A percentile compares a stretch with the other conserved stretches of the same genome.
These are phyloP conservation scores for Nidularia pulvinata DNA, from an alignment of 768 basidiomycete species.

Conservation along the genomic window DNA sequence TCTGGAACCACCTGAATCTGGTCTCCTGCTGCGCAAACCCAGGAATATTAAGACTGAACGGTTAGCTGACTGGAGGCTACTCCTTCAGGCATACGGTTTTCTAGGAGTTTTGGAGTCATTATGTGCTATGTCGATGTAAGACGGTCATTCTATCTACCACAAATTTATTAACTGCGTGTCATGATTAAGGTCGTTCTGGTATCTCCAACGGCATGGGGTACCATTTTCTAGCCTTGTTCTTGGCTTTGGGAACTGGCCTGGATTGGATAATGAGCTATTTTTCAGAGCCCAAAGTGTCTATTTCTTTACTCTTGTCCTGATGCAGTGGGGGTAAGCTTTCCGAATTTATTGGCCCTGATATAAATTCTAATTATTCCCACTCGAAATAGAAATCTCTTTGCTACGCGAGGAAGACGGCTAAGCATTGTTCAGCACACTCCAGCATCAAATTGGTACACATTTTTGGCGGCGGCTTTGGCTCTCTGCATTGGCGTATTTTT, in stretches of 20 bases:
- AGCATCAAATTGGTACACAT: slow-evolving; percentile 34
- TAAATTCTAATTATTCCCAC: neutral
- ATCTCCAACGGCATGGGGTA: slow-evolving; percentile 40
- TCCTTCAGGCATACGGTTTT: slow-evolving; percentile 60
- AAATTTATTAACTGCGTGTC: slow-evolving; percentile 1
- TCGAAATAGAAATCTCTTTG: slow-evolving; percentile 43
- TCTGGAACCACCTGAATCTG: slow-evolving; percentile 61
- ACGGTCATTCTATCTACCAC: slow-evolving; percentile 25
- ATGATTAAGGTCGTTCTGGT: slow-evolving; percentile 21
- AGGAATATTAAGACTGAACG: slow-evolving; percentile 56
- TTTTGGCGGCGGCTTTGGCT: slow-evolving; percentile 43
- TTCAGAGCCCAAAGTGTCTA: slow-evolving; percentile 52
- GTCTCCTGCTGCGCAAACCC: slow-evolving; percentile 53
- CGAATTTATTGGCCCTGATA: neutral
- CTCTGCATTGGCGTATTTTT: slow-evolving; percentile 44
- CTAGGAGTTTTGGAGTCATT: slow-evolving; percentile 46
- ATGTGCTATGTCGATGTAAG: slow-evolving; percentile 48
- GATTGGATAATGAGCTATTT: slow-evolving; percentile 31
- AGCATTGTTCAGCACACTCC: slow-evolving; percentile 59
- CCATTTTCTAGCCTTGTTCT: slow-evolving; percentile 46
- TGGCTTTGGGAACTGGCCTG: slow-evolving; percentile 42
- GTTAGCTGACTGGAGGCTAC: slow-evolving; percentile 49
- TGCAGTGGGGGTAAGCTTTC: slow-evolving; percentile 47
- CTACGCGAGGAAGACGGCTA: slow-evolving; percentile 52
- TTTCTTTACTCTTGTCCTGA: slow-evolving; percentile 50